These are phyloP conservation scores for Prunus kanzakura DNA, from an alignment of 306 rosid species.

Conservation along the genomic window DNA sequence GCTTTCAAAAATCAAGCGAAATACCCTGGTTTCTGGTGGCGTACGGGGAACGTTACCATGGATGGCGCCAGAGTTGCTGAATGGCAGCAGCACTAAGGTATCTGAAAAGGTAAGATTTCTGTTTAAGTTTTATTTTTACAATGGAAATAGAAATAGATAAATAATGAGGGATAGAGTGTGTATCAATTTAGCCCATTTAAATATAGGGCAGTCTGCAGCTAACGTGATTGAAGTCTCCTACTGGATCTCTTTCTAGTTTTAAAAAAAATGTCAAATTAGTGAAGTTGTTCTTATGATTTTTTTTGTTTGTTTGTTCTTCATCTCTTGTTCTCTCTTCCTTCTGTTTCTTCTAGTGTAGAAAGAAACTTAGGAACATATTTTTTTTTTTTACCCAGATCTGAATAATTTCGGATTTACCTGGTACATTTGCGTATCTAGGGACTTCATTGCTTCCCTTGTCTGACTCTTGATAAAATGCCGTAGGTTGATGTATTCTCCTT, in stretches of 20 bases:
- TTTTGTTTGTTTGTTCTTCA: background rate
- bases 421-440: background rate
- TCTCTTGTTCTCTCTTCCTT: background rate
- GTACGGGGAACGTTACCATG: conserved; percentile 90
- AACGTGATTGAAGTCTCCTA: background rate
- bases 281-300: background rate
- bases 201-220: background rate
- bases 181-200: background rate
- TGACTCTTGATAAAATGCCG: conserved; percentile 9
- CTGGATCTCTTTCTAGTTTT: background rate
- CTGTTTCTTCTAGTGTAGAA: background rate
- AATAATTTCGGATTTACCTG: background rate
- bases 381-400: background rate
- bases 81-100: conserved; percentile 85
- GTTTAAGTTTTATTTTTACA: background rate
- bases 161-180: background rate
- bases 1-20: conserved; percentile 77
- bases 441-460: conserved; percentile 14
- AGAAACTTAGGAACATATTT: background rate
- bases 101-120: conserved; percentile 66
- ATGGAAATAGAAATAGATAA: background rate
- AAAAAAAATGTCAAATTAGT: background rate
- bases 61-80: conserved; percentile 93
- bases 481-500: conserved; percentile 96
- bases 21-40: conserved; percentile 87